A percentile compares a stretch with the other conserved stretches of the same genome.
phyloP scores from a whole-genome alignment of 1,139 yeast species.

The Suhomyces taliae region DNA sequence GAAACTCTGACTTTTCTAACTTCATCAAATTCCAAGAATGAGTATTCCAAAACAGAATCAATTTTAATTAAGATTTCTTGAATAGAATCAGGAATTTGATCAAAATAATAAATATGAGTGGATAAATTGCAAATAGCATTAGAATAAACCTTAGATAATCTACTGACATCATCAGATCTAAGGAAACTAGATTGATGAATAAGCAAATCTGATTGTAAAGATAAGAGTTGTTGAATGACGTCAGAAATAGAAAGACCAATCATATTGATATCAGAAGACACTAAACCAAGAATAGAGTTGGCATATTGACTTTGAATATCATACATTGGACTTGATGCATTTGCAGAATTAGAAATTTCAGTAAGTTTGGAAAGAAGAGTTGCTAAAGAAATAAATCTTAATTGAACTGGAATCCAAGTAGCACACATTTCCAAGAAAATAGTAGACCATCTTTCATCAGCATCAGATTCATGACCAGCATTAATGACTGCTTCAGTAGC shows the following conservation, averaged over 20 bases:
- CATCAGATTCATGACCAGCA: constrained; percentile 26
- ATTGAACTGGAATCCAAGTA: constrained; percentile 84
- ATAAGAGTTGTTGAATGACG: constrained; percentile 61
- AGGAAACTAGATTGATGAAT: constrained; percentile 26
- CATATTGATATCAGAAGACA: constrained; percentile 79
- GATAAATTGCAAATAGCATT: constrained; percentile 62
- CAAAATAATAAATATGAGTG: constrained; percentile 72
- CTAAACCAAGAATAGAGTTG: constrained; percentile 58
- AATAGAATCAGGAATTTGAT: constrained; percentile 77
- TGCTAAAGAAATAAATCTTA: constrained; percentile 67
- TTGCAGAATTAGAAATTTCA: constrained; percentile 20
- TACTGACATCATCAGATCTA: constrained; percentile 21
- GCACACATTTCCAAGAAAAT: constrained; percentile 64
- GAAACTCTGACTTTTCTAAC: constrained; percentile 8
- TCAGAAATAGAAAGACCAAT: constrained; percentile 91
- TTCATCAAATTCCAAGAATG: constrained; percentile 18
- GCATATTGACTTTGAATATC: constrained; percentile 51
- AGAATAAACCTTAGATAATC: constrained; percentile 35
- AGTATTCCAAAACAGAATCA: constrained; percentile 31
- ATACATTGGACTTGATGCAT: constrained; percentile 22
- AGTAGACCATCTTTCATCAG: constrained; percentile 50
- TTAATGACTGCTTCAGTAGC: constrained; percentile 47
- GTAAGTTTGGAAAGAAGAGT: constrained; percentile 39
- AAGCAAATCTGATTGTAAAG: constrained; percentile 54
- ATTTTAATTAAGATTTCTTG: constrained; percentile 51